Evolutionary conservation across 106 monocot genomes (phyloP).

Genomic region (Dendrobium huoshanense): DNA sequence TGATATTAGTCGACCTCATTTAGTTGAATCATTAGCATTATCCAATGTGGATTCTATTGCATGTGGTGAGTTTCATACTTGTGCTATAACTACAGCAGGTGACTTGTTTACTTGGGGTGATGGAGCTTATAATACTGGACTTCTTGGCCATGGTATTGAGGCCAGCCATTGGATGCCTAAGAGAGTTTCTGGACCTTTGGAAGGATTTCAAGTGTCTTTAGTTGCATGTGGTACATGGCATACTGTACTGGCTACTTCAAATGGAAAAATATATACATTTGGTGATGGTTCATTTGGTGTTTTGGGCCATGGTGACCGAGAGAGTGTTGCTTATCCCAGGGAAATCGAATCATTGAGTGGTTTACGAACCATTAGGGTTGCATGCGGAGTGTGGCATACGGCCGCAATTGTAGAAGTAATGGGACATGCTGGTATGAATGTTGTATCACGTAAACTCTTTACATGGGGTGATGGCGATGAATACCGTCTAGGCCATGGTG

Average conservation of each 20-base stretch:
- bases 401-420: slow-evolving; percentile 55
- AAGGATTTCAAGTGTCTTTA: slow-evolving; percentile 46
- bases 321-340: slow-evolving; percentile 32
- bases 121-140: slow-evolving; percentile 34
- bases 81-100: slow-evolving; percentile 48
- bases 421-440: slow-evolving; percentile 22
- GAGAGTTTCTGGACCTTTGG: slow-evolving; percentile 49
- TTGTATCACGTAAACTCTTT: slow-evolving; percentile 45
- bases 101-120: slow-evolving; percentile 70
- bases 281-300: slow-evolving; percentile 60
- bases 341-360: slow-evolving; percentile 42
- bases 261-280: slow-evolving; percentile 49
- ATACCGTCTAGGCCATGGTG: slow-evolving; percentile 52
- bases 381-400: slow-evolving; percentile 58
- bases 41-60: slow-evolving; percentile 38
- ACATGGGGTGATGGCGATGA: slow-evolving; percentile 85
- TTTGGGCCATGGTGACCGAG: slow-evolving; percentile 53
- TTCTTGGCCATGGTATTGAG: slow-evolving; percentile 44
- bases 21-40: slow-evolving; percentile 42
- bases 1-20: slow-evolving; percentile 32
- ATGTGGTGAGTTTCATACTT: slow-evolving; percentile 69
- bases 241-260: slow-evolving; percentile 34
- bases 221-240: slow-evolving; percentile 65
- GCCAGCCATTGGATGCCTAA: slow-evolving; percentile 66
- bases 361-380: slow-evolving; percentile 41